A percentile compares a stretch with the other conserved stretches of the same genome.
phyloP scores from a whole-genome alignment of 2,329 filamentous ascomycete species.

The Tricladium varicosporioides region DNA sequence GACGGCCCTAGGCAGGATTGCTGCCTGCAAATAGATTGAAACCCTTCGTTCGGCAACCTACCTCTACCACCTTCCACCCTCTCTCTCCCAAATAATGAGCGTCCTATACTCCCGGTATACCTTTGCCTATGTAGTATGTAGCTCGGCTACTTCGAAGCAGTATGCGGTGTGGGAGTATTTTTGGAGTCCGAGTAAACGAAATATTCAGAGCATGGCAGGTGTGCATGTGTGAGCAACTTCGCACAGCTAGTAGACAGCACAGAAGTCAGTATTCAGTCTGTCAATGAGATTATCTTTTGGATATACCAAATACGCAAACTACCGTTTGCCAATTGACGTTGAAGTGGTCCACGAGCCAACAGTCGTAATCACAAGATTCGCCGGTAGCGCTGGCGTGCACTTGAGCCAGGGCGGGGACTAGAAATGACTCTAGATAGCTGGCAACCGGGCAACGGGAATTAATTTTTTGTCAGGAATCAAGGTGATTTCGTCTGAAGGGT shows the following conservation, averaged over 20 bases:
- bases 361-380: conserved; percentile 4
- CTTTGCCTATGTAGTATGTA: conserved; percentile 6
- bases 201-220: conserved; percentile 22
- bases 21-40: conserved; percentile 16
- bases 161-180: conserved; percentile 8
- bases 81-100: conserved; percentile 6
- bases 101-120: neutral
- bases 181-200: conserved; percentile 12
- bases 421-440: neutral
- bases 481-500: neutral
- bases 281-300: neutral
- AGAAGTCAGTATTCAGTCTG: conserved; percentile 3
- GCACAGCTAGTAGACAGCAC: conserved; percentile 4
- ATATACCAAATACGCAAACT: conserved; percentile 14
- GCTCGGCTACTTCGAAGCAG: conserved; percentile 5
- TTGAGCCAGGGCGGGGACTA: conserved; percentile 4
- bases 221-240: conserved; percentile 4
- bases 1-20: conserved; percentile 22
- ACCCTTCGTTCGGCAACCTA: conserved; percentile 6
- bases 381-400: conserved; percentile 1
- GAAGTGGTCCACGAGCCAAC: neutral
- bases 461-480: conserved; percentile 1
- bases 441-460: neutral
- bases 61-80: conserved; percentile 20
- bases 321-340: conserved; percentile 9